Base-by-base conservation (phyloP, 2,329 filamentous ascomycete genomes). In the Piedraia hortae region DNA sequence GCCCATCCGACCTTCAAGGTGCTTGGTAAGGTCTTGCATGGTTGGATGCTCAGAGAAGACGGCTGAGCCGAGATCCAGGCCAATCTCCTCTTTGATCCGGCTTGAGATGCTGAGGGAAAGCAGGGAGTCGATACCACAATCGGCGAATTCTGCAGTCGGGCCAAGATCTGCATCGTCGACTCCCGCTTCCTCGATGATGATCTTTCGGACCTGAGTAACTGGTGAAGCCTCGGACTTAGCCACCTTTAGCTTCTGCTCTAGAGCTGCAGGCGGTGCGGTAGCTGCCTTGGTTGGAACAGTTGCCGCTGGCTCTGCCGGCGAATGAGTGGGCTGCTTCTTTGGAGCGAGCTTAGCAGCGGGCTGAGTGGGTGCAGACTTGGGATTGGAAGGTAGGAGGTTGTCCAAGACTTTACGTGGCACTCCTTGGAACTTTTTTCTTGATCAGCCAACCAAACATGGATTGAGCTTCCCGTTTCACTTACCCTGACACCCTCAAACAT, bases 1-100 rank as follows among this genome's bases (percentile, higher is more conserved):
- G 7, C 10, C 4, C 7, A 11, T 7, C 7, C 5, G 6, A 19
- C 18, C 18, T 4, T 4, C 7, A 3, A 19, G 10, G 7, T 8
- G 16, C 16, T 9, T 14, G 13, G 14, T 21, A 12, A 28, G 7
- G 13, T 28, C 26, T 6, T 12, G 16, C 4, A 28, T 11, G 4
- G 26, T 28, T 6, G 10, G n/a, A 14, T 16, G 17, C n/a, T 22
- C 24, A n/a, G n/a, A n/a, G n/a, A n/a, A n/a, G n/a, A n/a, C n/a
- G n/a, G n/a, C n/a, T n/a, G n/a, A n/a, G n/a, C n/a, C n/a, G 6
- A 26, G 5, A 14, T 31, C 28, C 13, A 31, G 9, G n/a, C 29
- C 34, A 9, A 39, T 27, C 20, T 39, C 32, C 14, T 38, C 35
- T 18, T 24, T 19, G 14, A 40, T 28, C 8, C 34, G 26, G 12